Conservation (phyloP, 2,329 filamentous ascomycete genomes). For the Parascedosporium putredinis region DNA sequence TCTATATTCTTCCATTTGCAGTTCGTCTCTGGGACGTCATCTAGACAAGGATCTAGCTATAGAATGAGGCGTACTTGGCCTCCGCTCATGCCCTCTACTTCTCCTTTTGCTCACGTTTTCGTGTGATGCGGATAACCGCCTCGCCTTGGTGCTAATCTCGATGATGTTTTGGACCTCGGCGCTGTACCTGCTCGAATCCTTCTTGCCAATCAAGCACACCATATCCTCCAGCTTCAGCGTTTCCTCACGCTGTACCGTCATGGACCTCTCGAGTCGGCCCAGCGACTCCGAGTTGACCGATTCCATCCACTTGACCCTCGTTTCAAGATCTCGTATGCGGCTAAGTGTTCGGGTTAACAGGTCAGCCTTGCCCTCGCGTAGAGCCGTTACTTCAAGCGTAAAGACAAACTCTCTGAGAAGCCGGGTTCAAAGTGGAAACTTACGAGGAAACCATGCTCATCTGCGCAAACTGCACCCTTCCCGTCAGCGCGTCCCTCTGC, state of each 20-base stretch:
- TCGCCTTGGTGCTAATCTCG: constrained; percentile 8
- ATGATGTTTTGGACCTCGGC: constrained; percentile 8
- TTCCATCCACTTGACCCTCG: constrained; percentile 20
- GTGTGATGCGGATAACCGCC: constrained; percentile 8
- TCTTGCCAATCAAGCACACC: constrained; percentile 14
- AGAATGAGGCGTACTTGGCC: not conserved
- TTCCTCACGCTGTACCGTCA: constrained; percentile 17
- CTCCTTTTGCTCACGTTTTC: constrained; percentile 7
- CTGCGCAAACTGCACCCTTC: constrained; percentile 35
- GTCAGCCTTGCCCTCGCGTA: not conserved
- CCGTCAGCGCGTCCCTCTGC: constrained; percentile 33
- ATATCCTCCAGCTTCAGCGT: constrained; percentile 19
- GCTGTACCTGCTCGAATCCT: constrained; percentile 14
- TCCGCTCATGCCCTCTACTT: constrained; percentile 7
- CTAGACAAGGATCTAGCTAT: not conserved
- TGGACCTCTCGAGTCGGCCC: constrained; percentile 15
- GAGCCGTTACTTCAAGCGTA: not conserved
- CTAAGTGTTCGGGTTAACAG: constrained; percentile 12
- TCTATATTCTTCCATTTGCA: no score
- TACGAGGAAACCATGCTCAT: constrained; percentile 37
- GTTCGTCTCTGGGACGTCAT: no score
- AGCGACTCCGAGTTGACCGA: constrained; percentile 19
- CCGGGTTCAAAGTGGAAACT: not conserved
- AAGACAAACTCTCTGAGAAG: not conserved
- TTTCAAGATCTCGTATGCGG: constrained; percentile 25